Conservation (phyloP, 305 asterid genomes). For the Fraxinus xanthoxyloides region DNA sequence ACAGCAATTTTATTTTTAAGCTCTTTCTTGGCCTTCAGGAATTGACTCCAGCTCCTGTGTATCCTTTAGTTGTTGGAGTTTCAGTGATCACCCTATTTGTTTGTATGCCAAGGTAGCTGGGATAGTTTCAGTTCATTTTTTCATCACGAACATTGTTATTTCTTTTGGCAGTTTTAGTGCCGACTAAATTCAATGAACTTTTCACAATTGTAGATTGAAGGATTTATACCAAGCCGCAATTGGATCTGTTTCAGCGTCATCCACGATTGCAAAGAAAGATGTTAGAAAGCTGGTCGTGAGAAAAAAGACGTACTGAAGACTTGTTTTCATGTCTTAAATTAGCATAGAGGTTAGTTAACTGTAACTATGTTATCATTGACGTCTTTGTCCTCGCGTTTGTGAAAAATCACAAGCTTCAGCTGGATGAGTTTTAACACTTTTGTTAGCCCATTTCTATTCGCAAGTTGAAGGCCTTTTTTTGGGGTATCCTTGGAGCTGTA, state of each 20-base stretch:
- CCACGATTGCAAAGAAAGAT: constrained; percentile 55
- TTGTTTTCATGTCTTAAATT: neutral
- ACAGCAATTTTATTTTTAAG: constrained; percentile 13
- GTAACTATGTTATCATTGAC: neutral
- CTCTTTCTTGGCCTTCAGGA: constrained; percentile 47
- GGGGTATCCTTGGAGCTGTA: neutral
- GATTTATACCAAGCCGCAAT: constrained; percentile 60
- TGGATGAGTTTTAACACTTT: constrained; percentile 13
- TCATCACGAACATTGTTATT: neutral
- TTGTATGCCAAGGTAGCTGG: constrained; percentile 78
- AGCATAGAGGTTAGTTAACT: neutral
- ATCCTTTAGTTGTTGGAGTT: constrained; percentile 78
- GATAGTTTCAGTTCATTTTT: neutral
- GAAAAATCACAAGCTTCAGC: constrained; percentile 10
- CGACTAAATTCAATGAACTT: neutral
- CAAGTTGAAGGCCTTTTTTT: neutral
- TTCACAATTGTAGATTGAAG: constrained; percentile 49
- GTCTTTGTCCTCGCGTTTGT: constrained; percentile 14
- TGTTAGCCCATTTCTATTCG: neutral
- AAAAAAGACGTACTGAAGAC: constrained; percentile 63
- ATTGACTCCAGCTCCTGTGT: constrained; percentile 81
- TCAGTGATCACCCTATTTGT: constrained; percentile 70
- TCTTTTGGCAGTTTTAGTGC: neutral
- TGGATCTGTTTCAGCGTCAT: constrained; percentile 44
- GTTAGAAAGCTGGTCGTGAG: constrained; percentile 52